Base-by-base conservation (phyloP, 1,284 basidiomycete species). In the Tilletia caries region DNA sequence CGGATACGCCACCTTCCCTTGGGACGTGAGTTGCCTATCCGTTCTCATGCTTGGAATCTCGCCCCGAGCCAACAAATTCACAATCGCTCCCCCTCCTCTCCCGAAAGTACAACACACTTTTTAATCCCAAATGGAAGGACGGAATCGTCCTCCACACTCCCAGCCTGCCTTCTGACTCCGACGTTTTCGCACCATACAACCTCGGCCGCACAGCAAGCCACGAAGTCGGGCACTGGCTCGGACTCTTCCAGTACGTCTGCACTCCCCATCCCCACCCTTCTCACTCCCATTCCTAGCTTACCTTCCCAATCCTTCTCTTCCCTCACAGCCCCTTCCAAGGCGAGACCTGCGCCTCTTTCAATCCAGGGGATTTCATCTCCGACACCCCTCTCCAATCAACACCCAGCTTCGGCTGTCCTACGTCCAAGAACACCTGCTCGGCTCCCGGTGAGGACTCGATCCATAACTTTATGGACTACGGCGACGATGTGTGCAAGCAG, bases 181-280 rank as follows among this genome's bases (percentile, higher is more conserved):
- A 81, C 67, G 8, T 15, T 41, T 81, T 86, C 20, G 73, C 80
- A 33, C 83, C 84, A 68, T 88, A 86, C 82, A 85, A 88, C 78
- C 76, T 85, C 70, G 87, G 87, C 65, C 74, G 86, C 84, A 88
- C 88, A 13, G 77, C 86, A 52, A 87, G 87, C 3, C 88, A 89
- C 76, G 88, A 89, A 79, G 86, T 86, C 64, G 76, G 74, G 0
- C 72, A 75, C 58, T 80, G 76, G 76, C 58, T 88, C 73, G 87
- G 88, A 44, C 84, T 88, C 46, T 88, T 87, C 82, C 88, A 89
- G 58, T 62, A 18, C 1, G 58, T 62, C 3, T 23, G 10, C 6
- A 6, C 33, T 34, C 12, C 37, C n/a, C n/a, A n/a, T 41, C 37
- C 37, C 37, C 15, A 15, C 37, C 15, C 15, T 15, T 41, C 37